A percentile compares a stretch with the other conserved stretches of the same genome.
Conservation (phyloP, 345 rosid species). For the Acer negundo region DNA sequence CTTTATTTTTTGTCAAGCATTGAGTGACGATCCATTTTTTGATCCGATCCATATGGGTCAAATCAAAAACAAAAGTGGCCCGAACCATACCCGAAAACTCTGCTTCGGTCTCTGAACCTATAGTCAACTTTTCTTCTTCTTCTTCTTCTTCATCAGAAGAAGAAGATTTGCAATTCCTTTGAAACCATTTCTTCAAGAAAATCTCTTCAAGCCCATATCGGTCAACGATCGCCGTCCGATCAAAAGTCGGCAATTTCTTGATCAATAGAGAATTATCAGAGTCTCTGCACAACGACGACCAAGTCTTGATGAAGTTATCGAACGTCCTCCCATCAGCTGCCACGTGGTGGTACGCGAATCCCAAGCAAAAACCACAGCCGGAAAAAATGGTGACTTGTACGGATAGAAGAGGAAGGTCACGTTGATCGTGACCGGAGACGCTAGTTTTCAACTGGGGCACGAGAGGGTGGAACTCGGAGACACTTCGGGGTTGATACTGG, state of each 20-base stretch:
- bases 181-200: constrained; percentile 37
- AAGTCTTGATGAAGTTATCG: constrained; percentile 40
- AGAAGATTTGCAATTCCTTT: constrained; percentile 16
- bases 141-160: neutral
- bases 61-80: constrained; percentile 26
- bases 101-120: neutral
- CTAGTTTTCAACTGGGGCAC: constrained; percentile 22
- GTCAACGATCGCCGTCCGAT: constrained; percentile 29
- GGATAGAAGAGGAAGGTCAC: constrained; percentile 31
- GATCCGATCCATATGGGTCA: constrained; percentile 27
- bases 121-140: neutral
- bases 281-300: constrained; percentile 34
- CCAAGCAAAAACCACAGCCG: constrained; percentile 37
- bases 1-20: constrained; percentile 12
- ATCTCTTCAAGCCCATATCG: constrained; percentile 21
- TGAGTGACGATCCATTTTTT: constrained; percentile 23
- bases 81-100: constrained; percentile 16
- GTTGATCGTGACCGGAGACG: neutral
- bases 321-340: constrained; percentile 49
- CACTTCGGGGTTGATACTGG: constrained; percentile 22
- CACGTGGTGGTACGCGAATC: constrained; percentile 45
- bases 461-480: constrained; percentile 23
- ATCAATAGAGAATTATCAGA: neutral
- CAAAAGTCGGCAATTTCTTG: constrained; percentile 15
- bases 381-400: constrained; percentile 43